These are phyloP conservation scores for Exophiala mesophila DNA, from an alignment of 2,329 filamentous ascomycete species.

Conservation along the genomic window DNA sequence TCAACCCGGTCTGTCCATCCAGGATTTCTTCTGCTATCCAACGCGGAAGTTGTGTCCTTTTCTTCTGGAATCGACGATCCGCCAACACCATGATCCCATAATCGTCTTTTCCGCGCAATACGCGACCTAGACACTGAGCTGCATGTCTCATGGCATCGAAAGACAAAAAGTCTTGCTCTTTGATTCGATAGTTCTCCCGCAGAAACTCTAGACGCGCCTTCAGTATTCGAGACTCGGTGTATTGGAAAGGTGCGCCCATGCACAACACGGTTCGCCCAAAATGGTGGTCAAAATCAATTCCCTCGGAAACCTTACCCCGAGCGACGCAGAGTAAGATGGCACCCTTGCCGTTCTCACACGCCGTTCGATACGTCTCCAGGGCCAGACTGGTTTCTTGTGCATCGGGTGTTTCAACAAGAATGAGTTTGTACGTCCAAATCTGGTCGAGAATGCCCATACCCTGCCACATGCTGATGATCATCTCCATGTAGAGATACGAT, in stretches of 20 bases:
- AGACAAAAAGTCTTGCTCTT: constrained; percentile 94
- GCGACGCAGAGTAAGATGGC: constrained; percentile 92
- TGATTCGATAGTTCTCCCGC: constrained; percentile 94
- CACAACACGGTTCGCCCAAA: constrained; percentile 94
- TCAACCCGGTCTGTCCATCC: constrained; percentile 82
- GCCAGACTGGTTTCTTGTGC: constrained; percentile 95
- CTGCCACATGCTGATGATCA: constrained; percentile 98
- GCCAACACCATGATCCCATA: constrained; percentile 99
- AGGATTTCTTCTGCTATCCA: constrained; percentile 90
- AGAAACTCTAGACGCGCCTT: constrained; percentile 94
- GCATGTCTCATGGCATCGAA: constrained; percentile 99
- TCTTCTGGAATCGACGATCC: constrained; percentile 88
- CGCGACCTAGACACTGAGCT: constrained; percentile 90
- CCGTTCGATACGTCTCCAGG: constrained; percentile 92
- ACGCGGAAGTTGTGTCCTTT: constrained; percentile 82
- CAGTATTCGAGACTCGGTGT: constrained; percentile 93
- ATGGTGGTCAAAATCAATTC: constrained; percentile 98
- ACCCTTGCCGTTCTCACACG: constrained; percentile 93
- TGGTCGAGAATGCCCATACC: constrained; percentile 96
- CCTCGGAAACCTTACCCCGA: constrained; percentile 93
- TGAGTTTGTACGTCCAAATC: constrained; percentile 98
- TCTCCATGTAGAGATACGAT: constrained; percentile 98
- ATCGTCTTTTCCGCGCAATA: constrained; percentile 92
- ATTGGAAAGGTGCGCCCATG: constrained; percentile 97
- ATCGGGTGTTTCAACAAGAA: constrained; percentile 94